A percentile compares a stretch with the other conserved stretches of the same genome.
Conservation (phyloP, 805 yeast species). For the Candida khao-thaluensis region DNA sequence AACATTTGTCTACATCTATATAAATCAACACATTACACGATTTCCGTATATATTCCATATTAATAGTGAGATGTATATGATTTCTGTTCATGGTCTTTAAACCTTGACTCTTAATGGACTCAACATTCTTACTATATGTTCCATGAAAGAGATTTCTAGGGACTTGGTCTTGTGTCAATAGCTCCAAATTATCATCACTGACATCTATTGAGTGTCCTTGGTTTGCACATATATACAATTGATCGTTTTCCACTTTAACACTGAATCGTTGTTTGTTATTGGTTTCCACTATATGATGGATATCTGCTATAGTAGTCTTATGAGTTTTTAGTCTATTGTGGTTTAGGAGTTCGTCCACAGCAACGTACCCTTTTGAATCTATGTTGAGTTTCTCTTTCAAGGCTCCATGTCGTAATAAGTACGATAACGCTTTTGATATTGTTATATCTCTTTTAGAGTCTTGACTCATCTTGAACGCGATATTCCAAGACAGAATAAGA, state of each 20-base stretch:
- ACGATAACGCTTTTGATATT: slow-evolving; percentile 74
- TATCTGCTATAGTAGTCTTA: slow-evolving; percentile 54
- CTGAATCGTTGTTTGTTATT: slow-evolving; percentile 75
- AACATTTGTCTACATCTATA: slow-evolving; percentile 53
- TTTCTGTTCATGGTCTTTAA: slow-evolving; percentile 69
- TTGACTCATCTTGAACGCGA: slow-evolving; percentile 6
- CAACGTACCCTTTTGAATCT: slow-evolving; percentile 65
- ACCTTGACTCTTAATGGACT: slow-evolving; percentile 50
- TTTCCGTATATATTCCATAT: slow-evolving; percentile 72
- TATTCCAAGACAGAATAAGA: too few relatives aligned
- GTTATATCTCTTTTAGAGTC: slow-evolving; percentile 40
- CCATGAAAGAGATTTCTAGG: slow-evolving; percentile 75
- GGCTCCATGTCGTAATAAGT: slow-evolving; percentile 86
- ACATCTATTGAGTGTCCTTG: slow-evolving; percentile 80
- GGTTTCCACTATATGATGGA: slow-evolving; percentile 56
- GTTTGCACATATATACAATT: slow-evolving; percentile 65
- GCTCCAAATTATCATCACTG: slow-evolving; percentile 43
- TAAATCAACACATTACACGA: slow-evolving; percentile 58
- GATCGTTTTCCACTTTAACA: slow-evolving; percentile 33
- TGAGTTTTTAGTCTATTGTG: slow-evolving; percentile 60
- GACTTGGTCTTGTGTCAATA: slow-evolving; percentile 29
- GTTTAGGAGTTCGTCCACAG: slow-evolving; percentile 49
- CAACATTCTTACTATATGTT: slow-evolving; percentile 53
- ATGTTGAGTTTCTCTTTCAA: slow-evolving; percentile 61
- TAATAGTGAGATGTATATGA: slow-evolving; percentile 83